Evolutionary conservation across 2,329 filamentous ascomycete genomes (phyloP).

Genomic region (Aureobasidium sp.): DNA sequence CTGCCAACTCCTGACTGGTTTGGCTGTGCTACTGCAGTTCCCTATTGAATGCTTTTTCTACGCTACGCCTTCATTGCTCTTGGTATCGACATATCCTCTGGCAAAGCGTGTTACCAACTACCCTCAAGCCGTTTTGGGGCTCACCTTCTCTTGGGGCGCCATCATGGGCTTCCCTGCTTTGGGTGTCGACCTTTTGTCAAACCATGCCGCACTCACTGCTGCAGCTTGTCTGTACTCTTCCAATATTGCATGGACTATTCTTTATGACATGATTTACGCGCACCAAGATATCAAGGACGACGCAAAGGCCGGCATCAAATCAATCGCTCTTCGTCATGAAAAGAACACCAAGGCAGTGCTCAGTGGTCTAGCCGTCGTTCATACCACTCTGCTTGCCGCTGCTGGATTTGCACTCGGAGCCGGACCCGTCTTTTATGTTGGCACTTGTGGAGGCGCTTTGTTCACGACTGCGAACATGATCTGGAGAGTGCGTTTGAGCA

Average conservation of each 20-base stretch:
- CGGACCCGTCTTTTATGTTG: slow-evolving; percentile 51
- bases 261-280: slow-evolving; percentile 91
- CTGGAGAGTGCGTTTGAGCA: slow-evolving; percentile 48
- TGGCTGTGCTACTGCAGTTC: slow-evolving; percentile 69
- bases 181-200: slow-evolving; percentile 63
- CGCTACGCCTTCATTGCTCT: slow-evolving; percentile 62
- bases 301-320: slow-evolving; percentile 78
- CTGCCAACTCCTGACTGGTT: slow-evolving; percentile 61
- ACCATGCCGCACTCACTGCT: slow-evolving; percentile 53
- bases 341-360: slow-evolving; percentile 69
- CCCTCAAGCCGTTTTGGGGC: slow-evolving; percentile 71
- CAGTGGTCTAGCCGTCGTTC: slow-evolving; percentile 58
- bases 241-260: slow-evolving; percentile 75
- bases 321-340: slow-evolving; percentile 73
- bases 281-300: slow-evolving; percentile 89
- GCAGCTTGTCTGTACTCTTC: slow-evolving; percentile 65
- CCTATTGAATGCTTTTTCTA: slow-evolving; percentile 67
- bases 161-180: slow-evolving; percentile 82
- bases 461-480: slow-evolving; percentile 51
- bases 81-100: slow-evolving; percentile 71
- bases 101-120: slow-evolving; percentile 84
- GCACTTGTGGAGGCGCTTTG: slow-evolving; percentile 50
- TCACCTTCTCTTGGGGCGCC: slow-evolving; percentile 85
- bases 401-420: slow-evolving; percentile 57
- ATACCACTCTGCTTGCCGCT: slow-evolving; percentile 60